A percentile compares a stretch with the other conserved stretches of the same genome.
phyloP scores from a whole-genome alignment of 2,329 filamentous ascomycete genomes.

The Bipolaris victoriae region DNA sequence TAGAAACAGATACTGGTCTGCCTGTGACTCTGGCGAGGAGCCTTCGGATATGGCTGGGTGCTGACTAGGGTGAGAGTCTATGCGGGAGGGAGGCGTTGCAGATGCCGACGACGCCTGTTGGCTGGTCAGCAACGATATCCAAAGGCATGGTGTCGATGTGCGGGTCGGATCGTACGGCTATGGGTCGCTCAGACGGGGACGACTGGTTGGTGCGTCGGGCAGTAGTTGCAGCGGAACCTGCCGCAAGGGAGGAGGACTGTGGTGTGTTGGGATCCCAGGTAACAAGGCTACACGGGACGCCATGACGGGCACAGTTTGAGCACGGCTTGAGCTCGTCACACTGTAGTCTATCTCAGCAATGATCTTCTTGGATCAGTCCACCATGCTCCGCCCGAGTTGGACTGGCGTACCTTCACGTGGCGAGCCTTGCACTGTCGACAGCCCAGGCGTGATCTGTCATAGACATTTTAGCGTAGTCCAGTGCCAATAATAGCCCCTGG shows the following conservation, averaged over 20 bases:
- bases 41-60: conserved; percentile 23
- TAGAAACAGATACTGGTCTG: conserved; percentile 43
- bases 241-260: conserved; percentile 16
- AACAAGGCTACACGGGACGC: conserved; percentile 45
- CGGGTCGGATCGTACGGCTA: conserved; percentile 25
- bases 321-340: conserved; percentile 50
- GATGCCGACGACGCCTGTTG: conserved; percentile 17
- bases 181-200: conserved; percentile 17
- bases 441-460: conserved; percentile 32
- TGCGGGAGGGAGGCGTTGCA: conserved; percentile 23
- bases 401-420: conserved; percentile 45
- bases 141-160: not conserved
- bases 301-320: conserved; percentile 47
- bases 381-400: not conserved
- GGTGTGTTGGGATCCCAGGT: conserved; percentile 31
- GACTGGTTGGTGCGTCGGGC: conserved; percentile 22
- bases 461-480: conserved; percentile 1
- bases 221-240: conserved; percentile 19
- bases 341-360: conserved; percentile 29
- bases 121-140: conserved; percentile 2
- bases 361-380: conserved; percentile 4
- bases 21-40: conserved; percentile 34
- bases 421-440: conserved; percentile 48
- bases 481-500: not conserved
- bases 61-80: conserved; percentile 30